Evolutionary conservation across 768 basidiomycete genomes (phyloP).

Genomic region (Cystofilobasidium bisporidii): DNA sequence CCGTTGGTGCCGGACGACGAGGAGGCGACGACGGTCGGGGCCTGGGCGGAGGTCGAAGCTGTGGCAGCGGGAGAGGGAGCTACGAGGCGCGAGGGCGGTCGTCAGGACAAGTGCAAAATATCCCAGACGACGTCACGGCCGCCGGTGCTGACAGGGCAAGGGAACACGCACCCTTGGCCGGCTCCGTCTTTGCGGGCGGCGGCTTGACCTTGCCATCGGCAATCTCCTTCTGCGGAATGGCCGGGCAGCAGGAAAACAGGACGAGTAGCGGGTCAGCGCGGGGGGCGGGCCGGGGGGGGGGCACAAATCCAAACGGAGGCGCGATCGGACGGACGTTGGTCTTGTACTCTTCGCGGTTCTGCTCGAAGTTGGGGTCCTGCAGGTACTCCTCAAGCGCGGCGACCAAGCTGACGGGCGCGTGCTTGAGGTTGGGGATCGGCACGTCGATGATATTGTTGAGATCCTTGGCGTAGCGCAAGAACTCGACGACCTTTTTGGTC

Average conservation of each 20-base stretch:
- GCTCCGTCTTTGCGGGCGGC: neutral
- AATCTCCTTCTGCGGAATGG: constrained; percentile 20
- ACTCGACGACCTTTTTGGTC: constrained; percentile 81
- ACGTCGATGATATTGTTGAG: constrained; percentile 87
- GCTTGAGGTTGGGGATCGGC: constrained; percentile 84
- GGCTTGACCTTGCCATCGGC: constrained; percentile 14
- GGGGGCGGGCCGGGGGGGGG: constrained; percentile 22
- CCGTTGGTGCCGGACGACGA: constrained; percentile 35
- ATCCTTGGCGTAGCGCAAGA: constrained; percentile 81
- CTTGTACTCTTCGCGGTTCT: constrained; percentile 86
- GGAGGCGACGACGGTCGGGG: constrained; percentile 31
- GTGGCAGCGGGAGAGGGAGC: neutral
- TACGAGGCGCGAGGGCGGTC: neutral
- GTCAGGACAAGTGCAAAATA: neutral
- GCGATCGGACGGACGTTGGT: constrained; percentile 48
- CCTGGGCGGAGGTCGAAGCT: constrained; percentile 23
- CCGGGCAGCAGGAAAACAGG: neutral
- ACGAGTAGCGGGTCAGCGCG: neutral
- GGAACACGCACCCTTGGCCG: constrained; percentile 22
- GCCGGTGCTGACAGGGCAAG: neutral
- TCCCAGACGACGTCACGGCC: too few relatives aligned
- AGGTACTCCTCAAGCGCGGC: constrained; percentile 90
- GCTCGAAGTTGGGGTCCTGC: constrained; percentile 91
- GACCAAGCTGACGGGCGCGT: constrained; percentile 87
- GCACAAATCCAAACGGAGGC: too few relatives aligned